Conservation (phyloP, 148 eudicot species). For the Tetragonia tetragonoides region DNA sequence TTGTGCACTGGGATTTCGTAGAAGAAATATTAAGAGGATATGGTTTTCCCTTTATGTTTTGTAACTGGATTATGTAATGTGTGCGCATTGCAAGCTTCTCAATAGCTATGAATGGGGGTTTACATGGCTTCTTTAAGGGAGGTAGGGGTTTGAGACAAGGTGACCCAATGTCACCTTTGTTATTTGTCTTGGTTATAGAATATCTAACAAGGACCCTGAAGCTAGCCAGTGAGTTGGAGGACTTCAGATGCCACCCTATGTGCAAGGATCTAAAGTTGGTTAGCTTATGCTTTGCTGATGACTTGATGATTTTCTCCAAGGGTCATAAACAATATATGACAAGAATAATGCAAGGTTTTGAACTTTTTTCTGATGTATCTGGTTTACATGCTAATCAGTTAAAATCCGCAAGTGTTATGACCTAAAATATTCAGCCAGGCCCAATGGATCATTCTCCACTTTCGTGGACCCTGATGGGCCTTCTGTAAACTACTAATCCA, state of each 20-base stretch:
- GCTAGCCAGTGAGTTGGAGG: too few relatives aligned
- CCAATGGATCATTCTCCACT: too few relatives aligned
- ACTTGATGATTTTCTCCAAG: background rate
- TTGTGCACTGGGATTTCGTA: background rate
- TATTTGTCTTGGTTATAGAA: background rate
- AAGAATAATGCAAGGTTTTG: background rate
- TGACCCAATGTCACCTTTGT: background rate
- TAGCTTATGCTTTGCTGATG: background rate
- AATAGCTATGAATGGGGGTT: background rate
- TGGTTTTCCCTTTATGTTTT: background rate
- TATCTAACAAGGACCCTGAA: background rate
- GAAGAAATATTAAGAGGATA: background rate
- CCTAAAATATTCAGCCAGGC: too few relatives aligned
- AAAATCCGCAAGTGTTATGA: too few relatives aligned
- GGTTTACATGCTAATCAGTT: background rate
- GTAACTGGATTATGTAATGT: background rate
- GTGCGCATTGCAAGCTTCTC: background rate
- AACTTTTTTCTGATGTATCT: background rate
- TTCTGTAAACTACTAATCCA: too few relatives aligned
- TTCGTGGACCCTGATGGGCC: too few relatives aligned
- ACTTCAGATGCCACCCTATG: background rate
- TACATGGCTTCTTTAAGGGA: background rate
- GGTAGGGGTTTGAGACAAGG: background rate
- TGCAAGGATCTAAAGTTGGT: background rate
- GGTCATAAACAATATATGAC: background rate